These are phyloP conservation scores for Lyophyllum atratum DNA, from an alignment of 768 basidiomycete species.

Conservation along the genomic window DNA sequence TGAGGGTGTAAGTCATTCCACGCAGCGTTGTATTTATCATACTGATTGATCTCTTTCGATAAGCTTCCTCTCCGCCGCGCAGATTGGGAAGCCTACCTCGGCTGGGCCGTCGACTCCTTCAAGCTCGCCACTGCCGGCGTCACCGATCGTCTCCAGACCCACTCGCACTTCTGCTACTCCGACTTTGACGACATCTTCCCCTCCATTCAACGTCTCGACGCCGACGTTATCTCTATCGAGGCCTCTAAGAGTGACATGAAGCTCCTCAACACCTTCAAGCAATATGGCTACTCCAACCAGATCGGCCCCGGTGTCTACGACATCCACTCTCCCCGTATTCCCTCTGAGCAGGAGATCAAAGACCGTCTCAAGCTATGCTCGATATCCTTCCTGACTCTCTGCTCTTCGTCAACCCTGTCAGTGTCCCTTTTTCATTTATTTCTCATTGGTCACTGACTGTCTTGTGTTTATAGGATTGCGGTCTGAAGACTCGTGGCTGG, in stretches of 20 bases:
- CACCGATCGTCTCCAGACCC: conserved; percentile 90
- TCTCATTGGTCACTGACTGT: conserved; percentile 8
- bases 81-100: conserved; percentile 96
- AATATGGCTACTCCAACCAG: conserved; percentile 94
- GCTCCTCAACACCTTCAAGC: conserved; percentile 92
- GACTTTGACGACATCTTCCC: conserved; percentile 99
- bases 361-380: conserved; percentile 87
- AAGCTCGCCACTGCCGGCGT: conserved; percentile 97
- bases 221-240: conserved; percentile 98
- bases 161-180: conserved; percentile 99
- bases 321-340: conserved; percentile 99
- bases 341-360: conserved; percentile 89
- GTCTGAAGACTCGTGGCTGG: conserved; percentile 98
- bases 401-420: conserved; percentile 87
- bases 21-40: neutral
- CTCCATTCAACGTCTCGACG: conserved; percentile 94
- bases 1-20: conserved; percentile 74
- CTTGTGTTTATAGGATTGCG: conserved; percentile 67
- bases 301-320: conserved; percentile 99
- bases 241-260: conserved; percentile 99
- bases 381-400: conserved; percentile 77
- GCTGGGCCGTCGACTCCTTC: conserved; percentile 99
- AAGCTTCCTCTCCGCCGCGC: conserved; percentile 92
- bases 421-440: conserved; percentile 17
- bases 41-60: conserved; percentile 6